These are phyloP conservation scores for Erythrophleum ivorense DNA, from an alignment of 331 rosid genomes.

Conservation along the genomic window DNA sequence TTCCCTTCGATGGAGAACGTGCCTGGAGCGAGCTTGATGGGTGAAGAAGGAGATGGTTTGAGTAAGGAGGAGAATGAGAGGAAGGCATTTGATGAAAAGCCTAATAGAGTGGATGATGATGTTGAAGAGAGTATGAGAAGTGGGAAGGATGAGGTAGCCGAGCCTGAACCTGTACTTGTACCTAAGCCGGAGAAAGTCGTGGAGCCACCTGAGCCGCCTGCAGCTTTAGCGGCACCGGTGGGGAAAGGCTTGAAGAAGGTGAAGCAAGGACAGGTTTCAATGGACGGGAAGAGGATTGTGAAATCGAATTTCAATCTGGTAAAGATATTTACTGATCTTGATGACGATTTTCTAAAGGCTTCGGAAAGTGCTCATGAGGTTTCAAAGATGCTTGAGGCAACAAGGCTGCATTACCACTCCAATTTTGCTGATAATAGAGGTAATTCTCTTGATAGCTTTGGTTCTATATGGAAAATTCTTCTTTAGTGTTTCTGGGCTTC, in stretches of 20 bases:
- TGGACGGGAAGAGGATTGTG: conserved; percentile 58
- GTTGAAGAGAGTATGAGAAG: conserved; percentile 11
- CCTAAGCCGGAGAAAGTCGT: conserved; percentile 40
- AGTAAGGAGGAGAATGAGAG: conserved; percentile 39
- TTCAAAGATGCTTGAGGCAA: conserved; percentile 96
- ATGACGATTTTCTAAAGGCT: conserved; percentile 92
- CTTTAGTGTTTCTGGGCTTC: conserved; percentile 16
- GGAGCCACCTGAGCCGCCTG: conserved; percentile 42
- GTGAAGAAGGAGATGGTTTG: conserved; percentile 41
- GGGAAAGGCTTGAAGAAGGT: conserved; percentile 53
- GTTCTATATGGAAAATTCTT: not conserved
- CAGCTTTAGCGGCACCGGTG: not conserved
- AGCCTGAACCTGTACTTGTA: conserved; percentile 12
- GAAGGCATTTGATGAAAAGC: conserved; percentile 49
- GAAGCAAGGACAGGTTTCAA: conserved; percentile 47
- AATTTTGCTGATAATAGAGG: conserved; percentile 98
- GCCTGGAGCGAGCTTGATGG: conserved; percentile 60
- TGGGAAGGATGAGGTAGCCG: conserved; percentile 34
- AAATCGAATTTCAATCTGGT: conserved; percentile 47
- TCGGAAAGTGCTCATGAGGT: conserved; percentile 91
- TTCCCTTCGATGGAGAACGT: conserved; percentile 64
- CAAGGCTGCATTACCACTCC: conserved; percentile 92
- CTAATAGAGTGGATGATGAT: conserved; percentile 43
- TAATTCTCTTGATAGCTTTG: conserved; percentile 29
- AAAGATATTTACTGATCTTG: conserved; percentile 59